These are phyloP conservation scores for Fulvia fulva DNA, from an alignment of 2,329 filamentous ascomycete genomes.

Conservation along the genomic window DNA sequence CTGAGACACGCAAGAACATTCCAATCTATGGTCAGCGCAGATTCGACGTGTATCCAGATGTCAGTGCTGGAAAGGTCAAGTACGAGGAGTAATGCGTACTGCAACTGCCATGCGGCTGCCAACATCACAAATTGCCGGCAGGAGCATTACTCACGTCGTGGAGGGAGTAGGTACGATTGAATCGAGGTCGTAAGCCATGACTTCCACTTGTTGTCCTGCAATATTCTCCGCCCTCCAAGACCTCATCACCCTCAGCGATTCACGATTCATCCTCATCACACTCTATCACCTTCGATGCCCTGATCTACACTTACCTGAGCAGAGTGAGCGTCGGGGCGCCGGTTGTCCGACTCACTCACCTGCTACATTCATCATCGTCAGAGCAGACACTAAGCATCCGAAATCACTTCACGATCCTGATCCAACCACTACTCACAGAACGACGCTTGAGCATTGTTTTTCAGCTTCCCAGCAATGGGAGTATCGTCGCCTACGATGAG, in stretches of 20 bases:
- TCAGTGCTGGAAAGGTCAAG: slow-evolving; percentile 57
- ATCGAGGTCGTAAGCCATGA: not conserved
- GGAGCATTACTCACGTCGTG: not conserved
- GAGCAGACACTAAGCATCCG: not conserved
- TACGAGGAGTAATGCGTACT: slow-evolving; percentile 28
- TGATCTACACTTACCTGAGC: not conserved
- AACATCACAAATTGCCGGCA: not conserved
- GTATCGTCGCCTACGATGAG: not conserved
- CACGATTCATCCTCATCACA: not conserved
- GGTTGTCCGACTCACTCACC: not conserved
- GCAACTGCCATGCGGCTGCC: not conserved
- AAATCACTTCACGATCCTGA: not conserved
- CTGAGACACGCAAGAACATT: slow-evolving; percentile 74
- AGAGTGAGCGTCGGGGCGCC: not conserved
- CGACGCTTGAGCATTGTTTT: not conserved
- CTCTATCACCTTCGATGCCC: not conserved
- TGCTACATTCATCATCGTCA: not conserved
- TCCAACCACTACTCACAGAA: not conserved
- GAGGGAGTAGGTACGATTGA: not conserved
- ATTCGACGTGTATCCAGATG: slow-evolving; percentile 94
- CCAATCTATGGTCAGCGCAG: slow-evolving; percentile 79
- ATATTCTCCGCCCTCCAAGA: not conserved
- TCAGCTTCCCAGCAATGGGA: not conserved
- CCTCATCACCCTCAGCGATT: not conserved
- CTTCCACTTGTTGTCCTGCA: not conserved